A percentile compares a stretch with the other conserved stretches of the same genome.
Evolutionary conservation across 225 moss, liverwort and hornwort genomes (phyloP).

Genomic region (Thuidium tamariscinum): DNA sequence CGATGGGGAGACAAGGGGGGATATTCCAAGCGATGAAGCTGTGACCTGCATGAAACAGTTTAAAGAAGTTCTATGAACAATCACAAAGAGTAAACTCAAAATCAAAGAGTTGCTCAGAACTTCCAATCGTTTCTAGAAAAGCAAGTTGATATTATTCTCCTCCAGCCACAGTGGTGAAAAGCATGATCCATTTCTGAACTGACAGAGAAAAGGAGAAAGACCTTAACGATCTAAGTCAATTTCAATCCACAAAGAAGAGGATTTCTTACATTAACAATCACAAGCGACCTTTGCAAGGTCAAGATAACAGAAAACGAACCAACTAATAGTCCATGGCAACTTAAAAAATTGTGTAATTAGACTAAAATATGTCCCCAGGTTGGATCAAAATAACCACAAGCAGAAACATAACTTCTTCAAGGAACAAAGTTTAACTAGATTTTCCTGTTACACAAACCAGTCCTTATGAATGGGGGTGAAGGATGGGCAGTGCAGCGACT

Average conservation of each 20-base stretch:
- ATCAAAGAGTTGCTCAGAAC: not conserved
- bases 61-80: not conserved
- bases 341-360: not conserved
- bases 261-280: not conserved
- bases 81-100: not conserved
- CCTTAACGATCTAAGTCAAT: not conserved
- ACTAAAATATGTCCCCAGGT: not conserved
- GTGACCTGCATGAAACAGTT: slow-evolving; percentile 24
- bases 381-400: not conserved
- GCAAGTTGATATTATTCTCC: not conserved
- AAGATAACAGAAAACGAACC: not conserved
- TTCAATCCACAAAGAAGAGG: not conserved
- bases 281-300: not conserved
- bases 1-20: slow-evolving; percentile 50
- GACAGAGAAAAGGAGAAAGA: not conserved
- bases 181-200: not conserved
- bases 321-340: not conserved
- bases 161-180: not conserved
- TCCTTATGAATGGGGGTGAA: not conserved
- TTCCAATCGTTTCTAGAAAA: not conserved
- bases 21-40: slow-evolving; percentile 30
- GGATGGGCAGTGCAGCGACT: not conserved
- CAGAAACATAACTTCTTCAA: not conserved
- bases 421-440: not conserved
- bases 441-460: not conserved